Conservation (phyloP, 331 rosid species). For the Pyrus hybrid region DNA sequence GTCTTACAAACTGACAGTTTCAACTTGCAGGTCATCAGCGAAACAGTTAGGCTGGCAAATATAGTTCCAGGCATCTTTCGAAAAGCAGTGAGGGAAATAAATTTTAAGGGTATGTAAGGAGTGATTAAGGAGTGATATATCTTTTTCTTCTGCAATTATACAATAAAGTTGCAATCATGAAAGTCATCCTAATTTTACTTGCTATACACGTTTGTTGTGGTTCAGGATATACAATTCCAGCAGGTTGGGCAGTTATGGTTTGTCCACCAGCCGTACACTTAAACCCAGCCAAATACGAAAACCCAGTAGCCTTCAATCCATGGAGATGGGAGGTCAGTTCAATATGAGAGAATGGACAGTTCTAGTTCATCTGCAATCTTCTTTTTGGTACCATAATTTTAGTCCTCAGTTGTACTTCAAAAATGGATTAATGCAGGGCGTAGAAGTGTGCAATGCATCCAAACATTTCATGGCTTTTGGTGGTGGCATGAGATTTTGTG, state of each 20-base stretch:
- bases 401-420: neutral
- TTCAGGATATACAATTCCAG: constrained; percentile 82
- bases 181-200: constrained; percentile 6
- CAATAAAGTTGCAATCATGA: too few species aligned
- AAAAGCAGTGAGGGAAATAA: constrained; percentile 55
- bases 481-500: constrained; percentile 96
- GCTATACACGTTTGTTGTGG: neutral
- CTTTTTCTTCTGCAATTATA: too few species aligned
- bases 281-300: constrained; percentile 56
- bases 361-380: neutral
- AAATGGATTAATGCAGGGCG: too few species aligned
- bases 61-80: constrained; percentile 93
- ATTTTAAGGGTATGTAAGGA: constrained; percentile 59
- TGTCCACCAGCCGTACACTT: constrained; percentile 94
- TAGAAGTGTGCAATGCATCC: constrained; percentile 24
- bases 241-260: constrained; percentile 88
- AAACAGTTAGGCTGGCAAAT: constrained; percentile 87
- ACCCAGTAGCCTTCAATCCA: constrained; percentile 82
- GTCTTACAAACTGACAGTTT: neutral
- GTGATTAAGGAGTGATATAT: too few species aligned
- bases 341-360: neutral
- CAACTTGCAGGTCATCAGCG: constrained; percentile 67
- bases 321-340: constrained; percentile 70
- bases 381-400: neutral
- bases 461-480: constrained; percentile 97